Conservation (phyloP, 1,284 basidiomycete species). For the Boletus hoseneyae region DNA sequence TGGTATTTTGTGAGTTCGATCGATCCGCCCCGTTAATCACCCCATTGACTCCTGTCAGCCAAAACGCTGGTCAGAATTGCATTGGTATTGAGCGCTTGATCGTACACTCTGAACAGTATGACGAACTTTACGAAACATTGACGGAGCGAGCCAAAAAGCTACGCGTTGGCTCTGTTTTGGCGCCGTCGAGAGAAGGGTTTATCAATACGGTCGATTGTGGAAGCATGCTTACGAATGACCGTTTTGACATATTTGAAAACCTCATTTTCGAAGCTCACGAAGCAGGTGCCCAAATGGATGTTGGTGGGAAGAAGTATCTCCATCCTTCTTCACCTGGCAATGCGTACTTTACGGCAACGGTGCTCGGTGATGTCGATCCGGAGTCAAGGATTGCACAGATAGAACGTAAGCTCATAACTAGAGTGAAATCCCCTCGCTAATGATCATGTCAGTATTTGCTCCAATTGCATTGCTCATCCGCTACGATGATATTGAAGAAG, state of each 20-base stretch:
- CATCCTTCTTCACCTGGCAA: slow-evolving; percentile 69
- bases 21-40: neutral
- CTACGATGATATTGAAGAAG: slow-evolving; percentile 79
- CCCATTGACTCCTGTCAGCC: slow-evolving; percentile 44
- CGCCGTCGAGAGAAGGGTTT: slow-evolving; percentile 60
- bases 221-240: slow-evolving; percentile 72
- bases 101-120: slow-evolving; percentile 75
- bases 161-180: slow-evolving; percentile 67
- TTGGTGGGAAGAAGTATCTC: slow-evolving; percentile 61
- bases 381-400: slow-evolving; percentile 74
- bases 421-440: slow-evolving; percentile 5
- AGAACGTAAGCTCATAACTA: slow-evolving; percentile 56
- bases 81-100: slow-evolving; percentile 94
- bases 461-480: slow-evolving; percentile 84
- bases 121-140: slow-evolving; percentile 68
- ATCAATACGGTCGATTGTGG: slow-evolving; percentile 75
- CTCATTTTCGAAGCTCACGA: slow-evolving; percentile 71
- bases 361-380: slow-evolving; percentile 78
- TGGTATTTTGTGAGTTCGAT: slow-evolving; percentile 74
- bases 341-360: slow-evolving; percentile 84
- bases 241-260: slow-evolving; percentile 69
- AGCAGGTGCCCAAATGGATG: slow-evolving; percentile 66
- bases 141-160: slow-evolving; percentile 61
- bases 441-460: slow-evolving; percentile 69
- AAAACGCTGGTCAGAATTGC: slow-evolving; percentile 94